phyloP scores from a whole-genome alignment of 2,329 filamentous ascomycete species.

The Paecilomyces dactylethromorphus region DNA sequence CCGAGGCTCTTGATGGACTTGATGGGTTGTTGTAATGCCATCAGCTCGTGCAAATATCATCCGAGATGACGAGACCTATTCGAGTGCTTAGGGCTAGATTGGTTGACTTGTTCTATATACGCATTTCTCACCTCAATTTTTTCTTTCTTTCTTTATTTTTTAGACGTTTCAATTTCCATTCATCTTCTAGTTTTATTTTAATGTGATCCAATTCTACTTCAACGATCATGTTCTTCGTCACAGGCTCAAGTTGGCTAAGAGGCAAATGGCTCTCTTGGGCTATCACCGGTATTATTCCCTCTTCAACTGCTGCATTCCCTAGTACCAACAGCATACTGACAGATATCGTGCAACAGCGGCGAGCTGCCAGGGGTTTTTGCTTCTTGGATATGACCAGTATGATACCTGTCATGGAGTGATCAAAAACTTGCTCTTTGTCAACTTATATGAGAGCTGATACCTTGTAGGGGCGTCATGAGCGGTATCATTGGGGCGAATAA shows the following conservation, averaged over 20 bases:
- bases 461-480: conserved; percentile 36
- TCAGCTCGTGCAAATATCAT: background rate
- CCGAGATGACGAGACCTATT: background rate
- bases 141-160: too few relatives aligned
- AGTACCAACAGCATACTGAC: background rate
- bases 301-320: too few relatives aligned
- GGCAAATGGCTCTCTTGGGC: conserved; percentile 15
- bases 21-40: background rate
- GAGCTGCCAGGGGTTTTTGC: conserved; percentile 14
- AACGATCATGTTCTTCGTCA: background rate
- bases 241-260: background rate
- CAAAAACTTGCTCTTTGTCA: background rate
- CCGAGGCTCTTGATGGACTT: background rate
- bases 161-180: too few relatives aligned
- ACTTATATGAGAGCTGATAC: background rate
- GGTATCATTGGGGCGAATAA: conserved; percentile 41
- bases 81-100: background rate
- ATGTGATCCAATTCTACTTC: background rate
- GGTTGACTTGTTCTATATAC: background rate
- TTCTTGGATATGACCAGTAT: conserved; percentile 23
- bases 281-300: conserved; percentile 9
- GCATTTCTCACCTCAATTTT: background rate
- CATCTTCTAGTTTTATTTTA: too few relatives aligned
- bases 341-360: conserved; percentile 6
- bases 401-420: background rate